Conservation (phyloP, 2,329 filamentous ascomycete genomes). For the Tympanopsis confertula region DNA sequence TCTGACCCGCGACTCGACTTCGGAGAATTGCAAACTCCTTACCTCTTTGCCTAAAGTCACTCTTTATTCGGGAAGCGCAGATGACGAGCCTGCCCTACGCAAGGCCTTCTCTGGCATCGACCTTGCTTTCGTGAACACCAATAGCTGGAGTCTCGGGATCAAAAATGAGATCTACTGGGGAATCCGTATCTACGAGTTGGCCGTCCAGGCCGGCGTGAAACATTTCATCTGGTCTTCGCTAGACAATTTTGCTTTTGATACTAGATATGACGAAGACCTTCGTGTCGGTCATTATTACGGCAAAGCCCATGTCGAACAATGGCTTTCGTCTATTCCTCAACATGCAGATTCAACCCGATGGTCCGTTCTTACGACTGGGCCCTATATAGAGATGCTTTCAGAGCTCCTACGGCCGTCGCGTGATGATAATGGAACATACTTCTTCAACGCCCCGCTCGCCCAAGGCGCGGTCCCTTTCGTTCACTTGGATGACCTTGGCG, state of each 20-base stretch:
- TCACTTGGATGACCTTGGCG: conserved; percentile 15
- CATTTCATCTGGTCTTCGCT: conserved; percentile 35
- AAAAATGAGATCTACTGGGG: conserved; percentile 37
- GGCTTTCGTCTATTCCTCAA: conserved; percentile 2
- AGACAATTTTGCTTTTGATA: conserved; percentile 34
- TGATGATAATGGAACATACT: conserved; percentile 4
- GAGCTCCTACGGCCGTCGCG: conserved; percentile 2
- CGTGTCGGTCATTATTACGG: conserved; percentile 34
- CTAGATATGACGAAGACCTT: conserved; percentile 29
- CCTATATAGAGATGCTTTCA: conserved; percentile 11
- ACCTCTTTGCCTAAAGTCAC: conserved; percentile 29
- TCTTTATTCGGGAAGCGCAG: conserved; percentile 32
- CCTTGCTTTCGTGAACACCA: conserved; percentile 40
- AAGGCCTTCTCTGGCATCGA: conserved; percentile 28
- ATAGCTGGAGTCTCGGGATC: conserved; percentile 39
- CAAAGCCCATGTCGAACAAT: conserved; percentile 16
- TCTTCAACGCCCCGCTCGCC: conserved; percentile 9
- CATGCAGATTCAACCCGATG: conserved; percentile 5
- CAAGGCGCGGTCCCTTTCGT: conserved; percentile 13
- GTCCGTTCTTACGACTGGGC: conserved; percentile 11
- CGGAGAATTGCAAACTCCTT: conserved; percentile 26
- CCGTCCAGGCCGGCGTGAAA: conserved; percentile 27
- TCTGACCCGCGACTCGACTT: conserved; percentile 32
- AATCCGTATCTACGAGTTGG: conserved; percentile 26
- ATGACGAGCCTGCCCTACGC: conserved; percentile 29